These are phyloP conservation scores for Cercospora sp. DNA, from an alignment of 2,329 filamentous ascomycete genomes.

Conservation along the genomic window DNA sequence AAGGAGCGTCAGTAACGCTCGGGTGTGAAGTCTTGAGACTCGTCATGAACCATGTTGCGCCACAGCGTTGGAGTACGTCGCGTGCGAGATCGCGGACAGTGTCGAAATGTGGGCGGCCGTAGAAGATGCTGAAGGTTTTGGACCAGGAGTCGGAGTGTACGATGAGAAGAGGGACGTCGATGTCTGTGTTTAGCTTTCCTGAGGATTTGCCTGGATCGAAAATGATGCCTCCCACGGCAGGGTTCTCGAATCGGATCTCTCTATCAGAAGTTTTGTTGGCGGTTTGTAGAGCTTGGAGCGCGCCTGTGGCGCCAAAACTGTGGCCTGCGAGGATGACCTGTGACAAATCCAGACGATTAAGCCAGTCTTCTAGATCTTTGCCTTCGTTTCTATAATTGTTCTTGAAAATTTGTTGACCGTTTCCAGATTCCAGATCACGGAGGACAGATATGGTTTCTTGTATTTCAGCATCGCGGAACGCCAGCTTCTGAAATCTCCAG, in stretches of 20 bases:
- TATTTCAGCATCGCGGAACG: slow-evolving; percentile 48
- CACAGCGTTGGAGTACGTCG: slow-evolving; percentile 45
- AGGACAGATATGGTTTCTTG: slow-evolving; percentile 44
- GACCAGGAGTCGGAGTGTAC: slow-evolving; percentile 67
- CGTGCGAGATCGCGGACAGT: slow-evolving; percentile 54
- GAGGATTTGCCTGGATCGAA: slow-evolving; percentile 65
- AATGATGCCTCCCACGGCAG: slow-evolving; percentile 57
- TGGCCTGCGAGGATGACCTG: slow-evolving; percentile 61
- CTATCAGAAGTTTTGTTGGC: slow-evolving; percentile 41
- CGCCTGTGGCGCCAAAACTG: slow-evolving; percentile 64
- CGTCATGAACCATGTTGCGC: slow-evolving; percentile 45
- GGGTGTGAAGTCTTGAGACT: slow-evolving; percentile 52
- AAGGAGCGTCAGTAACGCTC: slow-evolving; percentile 63
- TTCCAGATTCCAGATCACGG: slow-evolving; percentile 39
- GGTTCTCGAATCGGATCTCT: slow-evolving; percentile 26
- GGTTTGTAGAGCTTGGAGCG: slow-evolving; percentile 57
- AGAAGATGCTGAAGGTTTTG: slow-evolving; percentile 55
- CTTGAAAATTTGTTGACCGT: slow-evolving; percentile 35
- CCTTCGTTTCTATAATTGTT: slow-evolving; percentile 52
- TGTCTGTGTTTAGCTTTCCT: slow-evolving; percentile 59
- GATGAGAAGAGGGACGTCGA: slow-evolving; percentile 59
- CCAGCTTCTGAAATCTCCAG: slow-evolving; percentile 34
- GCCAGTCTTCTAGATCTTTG: slow-evolving; percentile 50
- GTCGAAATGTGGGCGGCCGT: slow-evolving; percentile 62
- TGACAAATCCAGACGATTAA: slow-evolving; percentile 54